Evolutionary conservation across 441 rosid genomes (phyloP).

Genomic region (Pelargonium exstipulatum): DNA sequence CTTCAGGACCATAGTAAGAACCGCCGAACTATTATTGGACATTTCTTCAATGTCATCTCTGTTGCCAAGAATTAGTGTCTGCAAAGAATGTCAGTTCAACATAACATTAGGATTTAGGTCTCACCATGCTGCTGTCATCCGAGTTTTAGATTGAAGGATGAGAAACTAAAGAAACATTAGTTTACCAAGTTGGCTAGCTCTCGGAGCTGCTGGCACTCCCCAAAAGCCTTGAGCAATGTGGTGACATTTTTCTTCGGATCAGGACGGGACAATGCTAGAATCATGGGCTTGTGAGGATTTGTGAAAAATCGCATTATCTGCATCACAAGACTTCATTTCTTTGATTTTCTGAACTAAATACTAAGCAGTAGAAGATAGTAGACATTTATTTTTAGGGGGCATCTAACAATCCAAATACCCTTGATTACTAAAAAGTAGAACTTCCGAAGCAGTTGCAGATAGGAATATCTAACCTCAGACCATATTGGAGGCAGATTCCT

Average conservation of each 20-base stretch:
- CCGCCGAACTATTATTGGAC: conserved; percentile 49
- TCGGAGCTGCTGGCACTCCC: conserved; percentile 75
- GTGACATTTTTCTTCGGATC: conserved; percentile 92
- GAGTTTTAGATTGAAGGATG: conserved; percentile 7
- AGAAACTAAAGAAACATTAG: conserved; percentile 7
- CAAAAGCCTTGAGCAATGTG: conserved; percentile 85
- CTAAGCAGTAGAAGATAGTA: not conserved
- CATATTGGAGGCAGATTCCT: conserved; percentile 77
- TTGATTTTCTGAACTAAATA: not conserved
- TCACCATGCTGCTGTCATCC: not conserved
- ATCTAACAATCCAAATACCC: not conserved
- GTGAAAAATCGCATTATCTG: conserved; percentile 88
- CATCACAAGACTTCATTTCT: conserved; percentile 14
- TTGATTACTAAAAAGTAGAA: not conserved
- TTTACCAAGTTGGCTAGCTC: conserved; percentile 87
- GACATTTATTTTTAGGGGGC: conserved; percentile 3
- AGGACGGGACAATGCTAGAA: conserved; percentile 87
- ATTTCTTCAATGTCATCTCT: conserved; percentile 70
- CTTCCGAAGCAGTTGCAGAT: not conserved
- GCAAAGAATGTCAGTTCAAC: conserved; percentile 16
- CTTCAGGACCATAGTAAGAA: conserved; percentile 58
- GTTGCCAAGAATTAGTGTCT: conserved; percentile 69
- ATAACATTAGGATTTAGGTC: conserved; percentile 7
- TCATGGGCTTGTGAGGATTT: conserved; percentile 88
- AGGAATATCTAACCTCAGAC: conserved; percentile 57